Base-by-base conservation (phyloP, 352 stramenopile genomes). In the Phytophthora crassamura region DNA sequence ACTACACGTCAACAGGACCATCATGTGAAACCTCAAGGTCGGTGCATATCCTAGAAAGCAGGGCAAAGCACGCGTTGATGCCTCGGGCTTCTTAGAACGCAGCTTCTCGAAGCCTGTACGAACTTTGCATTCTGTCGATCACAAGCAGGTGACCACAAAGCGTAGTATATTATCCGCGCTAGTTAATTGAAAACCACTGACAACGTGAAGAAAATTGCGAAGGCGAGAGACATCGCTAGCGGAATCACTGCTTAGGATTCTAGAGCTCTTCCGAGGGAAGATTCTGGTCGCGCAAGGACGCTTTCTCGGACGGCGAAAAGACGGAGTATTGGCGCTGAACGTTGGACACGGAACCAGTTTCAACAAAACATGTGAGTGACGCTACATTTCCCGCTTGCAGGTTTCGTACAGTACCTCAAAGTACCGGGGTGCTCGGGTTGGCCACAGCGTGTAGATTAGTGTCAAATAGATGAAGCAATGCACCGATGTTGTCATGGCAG, bases 361-460 rank as follows among this genome's bases (percentile, higher is more conserved):
- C 16, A 52, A 47, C 41, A 16, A 14, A 58, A 41, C 16, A 10
- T 58, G 52, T 55, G 25, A 43, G 16, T 20, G 16, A 45, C 25
- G 25, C 7, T 58, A 18, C 6, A 22, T 45, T n/a, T 65, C 11
- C 15, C 14, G 14, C 15, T 30, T 36, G 16, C 8, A 39, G 30
- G n/a, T 35, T 30, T 42, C 51, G 40, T 30, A 0, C 25, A 30
- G 25, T 75, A 94, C 85, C 77, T 94, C 85, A 54, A 94, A 94
- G 67, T 90, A 92, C 15, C 74, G 74, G 7, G 83, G 85, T 5
- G 85, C 85, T 32, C 83, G 76, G 20, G 82, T 84, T 8, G 85
- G 80, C 83, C 83, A 94, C 16, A 94, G 50, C 38, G 88, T 67
- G 56, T 82, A 92, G 36, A 91, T 82, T 51, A 94, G 78, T 2